phyloP scores from a whole-genome alignment of 108 stramenopile species.

The Discostella pseudostelligera region DNA sequence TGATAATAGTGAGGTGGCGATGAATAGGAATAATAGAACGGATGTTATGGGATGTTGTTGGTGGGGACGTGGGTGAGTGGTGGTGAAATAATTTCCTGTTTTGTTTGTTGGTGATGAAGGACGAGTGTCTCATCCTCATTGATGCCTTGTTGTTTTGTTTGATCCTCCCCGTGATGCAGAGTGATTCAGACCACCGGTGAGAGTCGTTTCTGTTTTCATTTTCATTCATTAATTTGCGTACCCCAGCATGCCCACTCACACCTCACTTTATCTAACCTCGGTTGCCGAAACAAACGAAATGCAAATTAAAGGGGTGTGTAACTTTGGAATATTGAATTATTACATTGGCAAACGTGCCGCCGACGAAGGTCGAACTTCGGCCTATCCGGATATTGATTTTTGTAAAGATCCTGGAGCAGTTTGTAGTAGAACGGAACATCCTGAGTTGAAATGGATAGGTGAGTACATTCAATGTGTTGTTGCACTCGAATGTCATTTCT shows the following conservation, averaged over 20 bases:
- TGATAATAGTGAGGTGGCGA: conserved; percentile 21
- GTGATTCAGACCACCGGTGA: conserved; percentile 52
- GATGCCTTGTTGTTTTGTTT: not conserved
- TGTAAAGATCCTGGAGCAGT: conserved; percentile 33
- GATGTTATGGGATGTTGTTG: conserved; percentile 57
- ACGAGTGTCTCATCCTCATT: not conserved
- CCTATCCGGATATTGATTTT: conserved; percentile 39
- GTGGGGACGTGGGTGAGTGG: conserved; percentile 39
- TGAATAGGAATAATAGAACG: conserved; percentile 28
- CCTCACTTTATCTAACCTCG: too few relatives aligned
- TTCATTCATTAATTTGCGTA: not conserved
- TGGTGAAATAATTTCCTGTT: too few relatives aligned
- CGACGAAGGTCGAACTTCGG: conserved; percentile 23
- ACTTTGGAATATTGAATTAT: conserved; percentile 42
- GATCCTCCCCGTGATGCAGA: not conserved
- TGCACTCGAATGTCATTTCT: not conserved
- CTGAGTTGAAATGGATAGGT: conserved; percentile 46
- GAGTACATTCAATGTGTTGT: not conserved
- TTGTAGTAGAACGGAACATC: conserved; percentile 16
- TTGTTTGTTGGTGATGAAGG: too few relatives aligned
- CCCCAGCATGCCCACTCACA: not conserved
- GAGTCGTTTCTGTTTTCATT: not conserved
- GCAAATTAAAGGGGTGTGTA: conserved; percentile 6
- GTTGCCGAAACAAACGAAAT: too few relatives aligned
- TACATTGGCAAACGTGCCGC: conserved; percentile 31